Evolutionary conservation across 306 rosid genomes (phyloP).

Genomic region (Pueraria montana): DNA sequence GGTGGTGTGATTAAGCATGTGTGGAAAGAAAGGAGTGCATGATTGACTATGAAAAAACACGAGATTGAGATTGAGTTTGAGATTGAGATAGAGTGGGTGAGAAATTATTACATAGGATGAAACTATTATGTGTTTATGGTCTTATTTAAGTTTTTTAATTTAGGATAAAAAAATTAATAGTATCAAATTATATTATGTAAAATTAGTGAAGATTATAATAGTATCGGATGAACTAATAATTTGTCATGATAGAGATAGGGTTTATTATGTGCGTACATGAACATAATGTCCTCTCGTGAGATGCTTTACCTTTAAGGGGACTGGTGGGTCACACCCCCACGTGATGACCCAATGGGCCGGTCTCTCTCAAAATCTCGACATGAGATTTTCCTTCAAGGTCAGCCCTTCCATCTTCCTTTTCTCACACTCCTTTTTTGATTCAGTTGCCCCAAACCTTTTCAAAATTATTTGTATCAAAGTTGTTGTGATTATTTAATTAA

Average conservation of each 20-base stretch:
- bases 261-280: conserved; percentile 27
- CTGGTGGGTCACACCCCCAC: conserved; percentile 85
- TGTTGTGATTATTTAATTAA: background rate
- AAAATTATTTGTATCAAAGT: background rate
- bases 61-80: too few relatives aligned
- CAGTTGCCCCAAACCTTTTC: conserved; percentile 4
- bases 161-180: too few relatives aligned
- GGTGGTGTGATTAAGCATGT: conserved; percentile 23
- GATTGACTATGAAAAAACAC: background rate
- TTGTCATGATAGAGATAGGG: background rate
- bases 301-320: conserved; percentile 61
- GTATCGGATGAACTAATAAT: background rate
- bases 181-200: too few relatives aligned
- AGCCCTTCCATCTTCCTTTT: conserved; percentile 39
- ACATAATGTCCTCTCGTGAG: conserved; percentile 66
- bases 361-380: conserved; percentile 65
- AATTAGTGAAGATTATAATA: too few relatives aligned
- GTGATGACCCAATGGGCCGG: conserved; percentile 75
- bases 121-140: too few relatives aligned
- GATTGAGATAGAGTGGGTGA: too few relatives aligned
- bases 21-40: conserved; percentile 23
- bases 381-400: conserved; percentile 66
- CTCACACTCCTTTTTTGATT: background rate
- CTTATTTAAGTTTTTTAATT: too few relatives aligned
- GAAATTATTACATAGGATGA: too few relatives aligned